Base-by-base conservation (phyloP, 1,284 basidiomycete genomes). In the Puccinia polysora region DNA sequence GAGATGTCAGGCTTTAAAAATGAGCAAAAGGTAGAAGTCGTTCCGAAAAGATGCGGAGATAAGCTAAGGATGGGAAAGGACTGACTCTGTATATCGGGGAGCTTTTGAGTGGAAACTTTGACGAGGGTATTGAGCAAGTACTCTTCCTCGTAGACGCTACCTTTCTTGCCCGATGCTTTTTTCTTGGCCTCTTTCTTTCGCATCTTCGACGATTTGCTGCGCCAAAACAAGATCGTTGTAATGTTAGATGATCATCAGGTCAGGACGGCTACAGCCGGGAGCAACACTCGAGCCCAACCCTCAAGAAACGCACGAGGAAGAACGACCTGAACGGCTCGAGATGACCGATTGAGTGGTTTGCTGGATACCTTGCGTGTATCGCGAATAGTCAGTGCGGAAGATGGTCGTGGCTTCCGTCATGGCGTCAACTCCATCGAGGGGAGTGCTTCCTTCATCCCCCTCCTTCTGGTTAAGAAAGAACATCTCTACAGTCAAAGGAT, bases 71-170 rank as follows among this genome's bases (percentile, higher is more conserved):
- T n/a, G 38, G 25, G n/a, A 28, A 58, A 59, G 36, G 14, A 50
- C 67, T 14, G 32, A 70, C 67, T 38, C 32, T 79, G 78, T 10
- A 78, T 56, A 0, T 53, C 15, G 5, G 69, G 55, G 3, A 81
- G 74, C 18, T 78, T 75, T 1, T 76, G 76, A 7, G 81, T 81
- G 7, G 87, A 85, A 4, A 97, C 83, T 77, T 95, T 91, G 0
- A 85, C 84, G 60, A 97, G 80, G 3, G 89, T 91, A 56, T 85
- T 87, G 56, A 97, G 84, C 4, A 98, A 85, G 78, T 99, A 98
- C 78, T 93, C 91, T 81, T 97, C 94, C 80, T 99, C 96, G 78
- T 96, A 93, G 0, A 96, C 88, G 0, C 92, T 96, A 1, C 96
- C 96, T 80, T 96, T 97, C 73, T 89, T 83, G 0, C 96, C 95